Evolutionary conservation across 2,329 filamentous ascomycete genomes (phyloP), one percentile per base, ranked within the genome.

Genomic region (Hypomyces perniciosus): DNA sequence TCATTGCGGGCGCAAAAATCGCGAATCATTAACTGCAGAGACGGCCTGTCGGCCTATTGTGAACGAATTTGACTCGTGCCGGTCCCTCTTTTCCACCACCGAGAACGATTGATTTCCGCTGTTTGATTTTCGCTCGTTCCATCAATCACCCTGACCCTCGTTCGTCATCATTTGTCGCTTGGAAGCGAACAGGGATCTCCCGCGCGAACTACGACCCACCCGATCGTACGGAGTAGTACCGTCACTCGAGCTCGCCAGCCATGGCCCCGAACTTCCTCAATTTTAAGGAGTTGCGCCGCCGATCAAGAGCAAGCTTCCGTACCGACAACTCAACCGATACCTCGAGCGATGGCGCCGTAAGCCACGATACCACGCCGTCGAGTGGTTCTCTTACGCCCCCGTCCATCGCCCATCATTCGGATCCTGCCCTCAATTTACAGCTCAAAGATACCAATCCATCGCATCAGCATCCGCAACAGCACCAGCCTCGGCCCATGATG

Each of bases 361-460:
- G 75, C 62, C 76, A 80, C 59, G 79, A 77, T 59, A 82, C 80
- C 31, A 76, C 81, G 47, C 79, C 80, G 35, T 83, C 81, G 9
- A 86, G 78, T 64, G 88, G 84, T 61, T 85, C 85, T 44, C 72
- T 85, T 41, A 90, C 89, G 44, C 86, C 88, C 35, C 87, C 88
- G 0, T 87, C 85, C n/a, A 77, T 86, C 44, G 75, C 83, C 58
- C 78, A 82, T 43, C 78, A 82, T 53, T 84, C 85, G 52, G 80
- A 85, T 56, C 82, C 83, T 27, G 79, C 81, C 30, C 75, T 86
- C 29, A 58, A 86, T 62, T 72, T 86, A 38, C 80, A 85, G 57
- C 66, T 77, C 48, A 81, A 84, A 62, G 76, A 74, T 38, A 56
- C 61, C 48, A 58, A 53, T 47, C 51, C 55, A 4, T 54, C 56